Evolutionary conservation across 2,329 filamentous ascomycete genomes (phyloP), one percentile per base, ranked within the genome.

Genomic region (Cladosporium cucumerinum): DNA sequence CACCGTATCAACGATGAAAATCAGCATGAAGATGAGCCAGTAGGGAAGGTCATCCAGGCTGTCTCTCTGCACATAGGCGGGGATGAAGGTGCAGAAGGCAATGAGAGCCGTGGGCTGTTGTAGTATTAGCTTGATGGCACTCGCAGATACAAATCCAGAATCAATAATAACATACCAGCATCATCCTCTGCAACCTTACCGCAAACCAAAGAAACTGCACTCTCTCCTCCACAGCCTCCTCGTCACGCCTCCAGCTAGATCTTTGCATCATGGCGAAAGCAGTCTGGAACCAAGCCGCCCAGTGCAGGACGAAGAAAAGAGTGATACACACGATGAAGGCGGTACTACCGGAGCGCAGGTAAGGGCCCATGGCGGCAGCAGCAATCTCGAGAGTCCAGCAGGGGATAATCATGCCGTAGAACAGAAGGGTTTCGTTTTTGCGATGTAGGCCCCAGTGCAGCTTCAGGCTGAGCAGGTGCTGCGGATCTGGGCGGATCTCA

Each of bases 1-100:
- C 39, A 75, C 73, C 5, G 69, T 74, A 55, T 75, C 74, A 66
- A 74, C 71, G 67, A 76, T 76, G 72, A 75, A 76, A 57, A 73
- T 68, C 16, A 75, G 67, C 46, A 76, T 60, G 65, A 74, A 76
- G 25, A 76, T 52, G n/a, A 76, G 70, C 74, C 74, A 76, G 66
- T 74, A 74, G 0, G 72, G 67, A 21, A 72, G 65, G 62, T 74
- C 72, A 21, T 72, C 39, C 49, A 69, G 65, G 54, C 66, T 63
- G n/a, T 68, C 28, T 26, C 74, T 70, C 21, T 70, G 69, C 25
- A 68, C 69, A 60, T 76, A 76, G 48, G 72, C 73, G n/a, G 71
- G 70, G 51, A 75, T 71, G 66, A 76, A 76, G 26, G 70, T 72
- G 5, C 69, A 67, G 18, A 76, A 66, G 18, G 70, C 72, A 55